These are phyloP conservation scores for Oryza coarctata DNA, from an alignment of 176 grass and related monocot genomes.

Conservation along the genomic window DNA sequence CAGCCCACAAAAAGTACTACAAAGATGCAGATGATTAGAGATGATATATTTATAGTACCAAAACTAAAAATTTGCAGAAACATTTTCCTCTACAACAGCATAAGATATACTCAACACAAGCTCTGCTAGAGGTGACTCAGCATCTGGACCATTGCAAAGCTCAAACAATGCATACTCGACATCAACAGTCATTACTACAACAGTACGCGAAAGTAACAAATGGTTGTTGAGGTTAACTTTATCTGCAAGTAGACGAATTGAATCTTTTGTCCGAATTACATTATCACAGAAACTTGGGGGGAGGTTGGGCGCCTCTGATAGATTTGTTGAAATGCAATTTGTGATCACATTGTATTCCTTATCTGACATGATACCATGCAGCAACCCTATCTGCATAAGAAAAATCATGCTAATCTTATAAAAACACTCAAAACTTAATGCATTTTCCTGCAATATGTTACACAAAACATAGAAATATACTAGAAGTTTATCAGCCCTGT, in stretches of 20 bases:
- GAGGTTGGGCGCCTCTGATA: constrained; percentile 80
- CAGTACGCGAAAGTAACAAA: constrained; percentile 61
- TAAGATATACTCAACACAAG: constrained; percentile 67
- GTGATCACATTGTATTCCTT: constrained; percentile 95
- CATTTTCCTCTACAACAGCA: neutral
- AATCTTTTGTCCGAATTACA: constrained; percentile 73
- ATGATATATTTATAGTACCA: neutral
- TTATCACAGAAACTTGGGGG: constrained; percentile 91
- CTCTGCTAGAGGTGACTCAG: constrained; percentile 74
- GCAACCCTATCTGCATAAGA: constrained; percentile 68
- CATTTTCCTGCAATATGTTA: too few relatives aligned
- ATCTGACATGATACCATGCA: constrained; percentile 90
- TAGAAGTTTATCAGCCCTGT: too few relatives aligned
- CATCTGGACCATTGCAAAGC: constrained; percentile 78
- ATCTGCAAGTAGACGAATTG: constrained; percentile 88
- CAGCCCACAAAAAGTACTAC: neutral
- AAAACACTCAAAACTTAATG: too few relatives aligned
- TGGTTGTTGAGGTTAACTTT: constrained; percentile 92
- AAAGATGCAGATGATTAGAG: neutral
- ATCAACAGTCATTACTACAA: constrained; percentile 79
- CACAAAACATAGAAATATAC: too few relatives aligned
- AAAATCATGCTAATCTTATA: neutral
- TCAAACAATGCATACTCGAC: constrained; percentile 79
- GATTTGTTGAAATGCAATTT: constrained; percentile 82
- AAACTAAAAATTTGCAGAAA: constrained; percentile 6